Evolutionary conservation across 169 alveolate genomes (phyloP).

Genomic region (Cytauxzoon felis): DNA sequence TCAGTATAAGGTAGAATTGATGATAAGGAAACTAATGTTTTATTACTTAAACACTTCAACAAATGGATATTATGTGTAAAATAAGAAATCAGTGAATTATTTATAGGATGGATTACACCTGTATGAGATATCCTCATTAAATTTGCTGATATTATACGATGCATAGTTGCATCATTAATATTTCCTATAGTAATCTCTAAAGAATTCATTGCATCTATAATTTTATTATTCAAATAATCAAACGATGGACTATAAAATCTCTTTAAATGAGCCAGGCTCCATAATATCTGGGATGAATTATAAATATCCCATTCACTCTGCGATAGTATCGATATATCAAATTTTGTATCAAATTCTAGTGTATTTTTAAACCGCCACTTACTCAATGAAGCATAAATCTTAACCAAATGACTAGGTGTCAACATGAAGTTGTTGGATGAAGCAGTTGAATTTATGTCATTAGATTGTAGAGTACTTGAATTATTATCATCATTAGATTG

Average conservation of each 20-base stretch:
- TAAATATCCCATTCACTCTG: constrained; percentile 20
- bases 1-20: constrained; percentile 22
- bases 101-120: constrained; percentile 8
- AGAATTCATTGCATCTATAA: neutral
- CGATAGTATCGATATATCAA: constrained; percentile 32
- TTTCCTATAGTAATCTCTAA: constrained; percentile 1
- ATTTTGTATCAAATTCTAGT: constrained; percentile 22
- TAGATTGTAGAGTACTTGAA: too few species aligned
- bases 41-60: constrained; percentile 32
- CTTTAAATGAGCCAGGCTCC: constrained; percentile 49
- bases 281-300: constrained; percentile 33
- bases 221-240: constrained; percentile 36
- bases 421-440: constrained; percentile 19
- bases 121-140: constrained; percentile 35
- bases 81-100: neutral
- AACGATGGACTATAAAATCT: constrained; percentile 23
- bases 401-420: constrained; percentile 19
- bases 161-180: constrained; percentile 21
- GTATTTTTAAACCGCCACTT: constrained; percentile 41
- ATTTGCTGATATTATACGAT: constrained; percentile 33
- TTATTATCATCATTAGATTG: too few species aligned
- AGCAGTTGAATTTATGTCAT: too few species aligned
- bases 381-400: constrained; percentile 47
- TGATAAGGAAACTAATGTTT: constrained; percentile 35
- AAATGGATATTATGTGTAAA: neutral